Percentiles rank a stretch among this genome's conserved stretches.
These are phyloP conservation scores for Voacanga thouarsii DNA, from an alignment of 257 asterid species.

Conservation along the genomic window DNA sequence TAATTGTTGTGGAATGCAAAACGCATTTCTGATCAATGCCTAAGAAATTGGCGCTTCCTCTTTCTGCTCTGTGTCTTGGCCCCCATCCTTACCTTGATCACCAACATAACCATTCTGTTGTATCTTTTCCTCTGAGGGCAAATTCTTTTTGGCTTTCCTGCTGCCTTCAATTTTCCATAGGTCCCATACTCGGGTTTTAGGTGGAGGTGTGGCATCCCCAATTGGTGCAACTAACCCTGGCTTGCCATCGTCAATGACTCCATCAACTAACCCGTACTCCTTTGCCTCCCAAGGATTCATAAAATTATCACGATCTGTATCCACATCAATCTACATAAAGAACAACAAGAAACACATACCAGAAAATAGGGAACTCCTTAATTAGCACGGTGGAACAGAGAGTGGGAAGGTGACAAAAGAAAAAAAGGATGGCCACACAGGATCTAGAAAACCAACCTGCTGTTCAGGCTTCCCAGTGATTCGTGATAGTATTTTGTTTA, in stretches of 20 bases:
- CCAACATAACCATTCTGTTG: conserved; percentile 36
- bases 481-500: conserved; percentile 85
- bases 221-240: conserved; percentile 90
- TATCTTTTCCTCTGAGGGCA: conserved; percentile 68
- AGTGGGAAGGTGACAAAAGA: not conserved
- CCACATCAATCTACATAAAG: conserved; percentile 55
- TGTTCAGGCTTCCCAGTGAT: conserved; percentile 76
- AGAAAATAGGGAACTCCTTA: not conserved
- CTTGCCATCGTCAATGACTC: conserved; percentile 85
- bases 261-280: conserved; percentile 88
- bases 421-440: not conserved
- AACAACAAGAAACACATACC: conserved; percentile 3
- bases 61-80: conserved; percentile 37
- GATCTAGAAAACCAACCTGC: conserved; percentile 43
- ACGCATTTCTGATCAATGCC: conserved; percentile 6
- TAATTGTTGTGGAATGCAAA: not conserved
- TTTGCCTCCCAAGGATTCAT: conserved; percentile 96
- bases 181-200: conserved; percentile 64
- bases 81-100: conserved; percentile 34
- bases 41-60: conserved; percentile 48
- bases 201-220: conserved; percentile 65
- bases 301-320: conserved; percentile 79
- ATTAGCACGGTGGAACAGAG: not conserved
- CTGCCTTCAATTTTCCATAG: conserved; percentile 66
- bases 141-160: conserved; percentile 50